Percentiles rank a stretch among this genome's conserved stretches.
phyloP scores from a whole-genome alignment of 257 asterid species.

The Solanum clarkiae region DNA sequence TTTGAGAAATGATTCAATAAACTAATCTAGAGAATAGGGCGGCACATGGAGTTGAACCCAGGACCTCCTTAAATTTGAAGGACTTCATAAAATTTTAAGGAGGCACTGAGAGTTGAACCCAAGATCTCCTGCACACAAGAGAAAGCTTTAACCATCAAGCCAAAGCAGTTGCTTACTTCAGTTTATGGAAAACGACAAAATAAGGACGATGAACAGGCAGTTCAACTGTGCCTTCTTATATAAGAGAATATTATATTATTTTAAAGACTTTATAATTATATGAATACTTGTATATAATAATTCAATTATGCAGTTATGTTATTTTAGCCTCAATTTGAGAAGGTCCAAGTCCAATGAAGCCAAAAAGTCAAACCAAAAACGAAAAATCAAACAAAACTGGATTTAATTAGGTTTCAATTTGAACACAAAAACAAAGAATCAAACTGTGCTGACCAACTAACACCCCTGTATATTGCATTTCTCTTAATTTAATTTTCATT shows the following conservation, averaged over 20 bases:
- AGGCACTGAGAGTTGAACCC: no score
- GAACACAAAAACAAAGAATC: background rate
- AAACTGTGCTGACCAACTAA: background rate
- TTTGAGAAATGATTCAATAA: no score
- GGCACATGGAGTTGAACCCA: no score
- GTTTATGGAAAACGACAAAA: no score
- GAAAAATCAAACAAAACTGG: background rate
- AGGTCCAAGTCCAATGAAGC: background rate
- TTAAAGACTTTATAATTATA: background rate
- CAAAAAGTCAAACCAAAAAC: background rate
- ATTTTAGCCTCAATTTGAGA: background rate
- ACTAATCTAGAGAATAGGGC: no score
- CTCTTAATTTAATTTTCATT: background rate
- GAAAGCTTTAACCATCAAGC: no score
- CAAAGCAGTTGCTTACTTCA: no score
- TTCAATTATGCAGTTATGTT: background rate
- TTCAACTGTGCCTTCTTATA: no score
- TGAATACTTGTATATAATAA: background rate
- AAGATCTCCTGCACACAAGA: no score
- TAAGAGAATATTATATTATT: background rate
- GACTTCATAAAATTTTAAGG: no score
- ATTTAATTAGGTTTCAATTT: background rate
- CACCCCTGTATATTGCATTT: background rate
- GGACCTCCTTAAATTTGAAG: no score
- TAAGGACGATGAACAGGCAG: no score